phyloP scores from a whole-genome alignment of 2,329 filamentous ascomycete species.

The Cladosporium cucumerinum region DNA sequence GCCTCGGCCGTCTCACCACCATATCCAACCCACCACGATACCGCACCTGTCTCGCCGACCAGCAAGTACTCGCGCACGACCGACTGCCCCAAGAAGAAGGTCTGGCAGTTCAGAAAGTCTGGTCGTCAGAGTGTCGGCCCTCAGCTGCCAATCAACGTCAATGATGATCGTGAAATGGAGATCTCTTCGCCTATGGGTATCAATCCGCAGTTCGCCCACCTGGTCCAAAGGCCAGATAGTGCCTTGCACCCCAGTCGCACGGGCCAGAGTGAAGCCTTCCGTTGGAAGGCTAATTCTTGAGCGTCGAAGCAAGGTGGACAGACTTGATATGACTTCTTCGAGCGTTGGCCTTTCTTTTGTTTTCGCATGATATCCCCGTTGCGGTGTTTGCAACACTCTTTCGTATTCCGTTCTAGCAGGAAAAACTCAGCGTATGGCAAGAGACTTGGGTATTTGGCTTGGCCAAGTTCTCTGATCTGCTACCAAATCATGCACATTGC shows the following conservation, averaged over 20 bases:
- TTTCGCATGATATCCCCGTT: constrained; percentile 4
- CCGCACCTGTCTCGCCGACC: constrained; percentile 30
- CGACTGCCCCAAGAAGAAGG: constrained; percentile 36
- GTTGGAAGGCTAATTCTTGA: constrained; percentile 26
- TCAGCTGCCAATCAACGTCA: constrained; percentile 44
- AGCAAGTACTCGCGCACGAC: constrained; percentile 37
- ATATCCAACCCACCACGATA: constrained; percentile 34
- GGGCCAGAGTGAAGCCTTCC: constrained; percentile 32
- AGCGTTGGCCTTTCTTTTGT: neutral
- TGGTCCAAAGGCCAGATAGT: constrained; percentile 52
- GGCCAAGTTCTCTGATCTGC: neutral
- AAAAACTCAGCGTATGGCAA: neutral
- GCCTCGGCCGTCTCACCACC: constrained; percentile 23
- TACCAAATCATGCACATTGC: neutral
- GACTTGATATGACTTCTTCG: neutral
- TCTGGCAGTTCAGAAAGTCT: constrained; percentile 29
- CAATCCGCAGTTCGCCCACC: constrained; percentile 53
- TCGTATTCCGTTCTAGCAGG: neutral
- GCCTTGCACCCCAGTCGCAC: constrained; percentile 51
- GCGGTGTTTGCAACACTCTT: neutral
- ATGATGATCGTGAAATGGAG: constrained; percentile 26
- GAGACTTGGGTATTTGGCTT: neutral
- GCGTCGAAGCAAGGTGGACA: neutral
- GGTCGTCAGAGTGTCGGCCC: constrained; percentile 42
- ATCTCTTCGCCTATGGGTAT: constrained; percentile 56